Evolutionary conservation across 768 basidiomycete genomes (phyloP).

Genomic region (Suillus americanus): DNA sequence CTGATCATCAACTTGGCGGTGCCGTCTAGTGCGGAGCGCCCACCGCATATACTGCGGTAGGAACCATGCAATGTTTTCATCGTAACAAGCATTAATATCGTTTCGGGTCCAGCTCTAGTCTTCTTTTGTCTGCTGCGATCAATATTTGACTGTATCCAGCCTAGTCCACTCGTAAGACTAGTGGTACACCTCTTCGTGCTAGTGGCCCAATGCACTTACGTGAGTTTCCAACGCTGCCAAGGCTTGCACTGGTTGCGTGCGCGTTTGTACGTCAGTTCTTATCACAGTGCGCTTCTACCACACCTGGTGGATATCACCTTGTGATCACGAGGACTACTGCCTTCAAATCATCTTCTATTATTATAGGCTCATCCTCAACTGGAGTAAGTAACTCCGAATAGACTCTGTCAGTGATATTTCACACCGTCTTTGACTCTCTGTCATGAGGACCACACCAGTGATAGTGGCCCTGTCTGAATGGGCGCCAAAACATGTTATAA

Average conservation of each 20-base stretch:
- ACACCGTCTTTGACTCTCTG: neutral
- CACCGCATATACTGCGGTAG: neutral
- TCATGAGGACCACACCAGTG: neutral
- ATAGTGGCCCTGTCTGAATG: no score
- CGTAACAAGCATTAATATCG: no score
- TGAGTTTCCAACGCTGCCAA: neutral
- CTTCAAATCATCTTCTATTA: neutral
- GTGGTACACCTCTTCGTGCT: no score
- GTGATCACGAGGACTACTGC: neutral
- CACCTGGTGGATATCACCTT: neutral
- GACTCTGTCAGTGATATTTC: neutral
- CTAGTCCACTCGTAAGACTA: neutral
- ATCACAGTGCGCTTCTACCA: neutral
- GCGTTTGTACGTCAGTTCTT: neutral
- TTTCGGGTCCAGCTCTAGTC: no score
- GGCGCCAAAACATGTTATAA: neutral
- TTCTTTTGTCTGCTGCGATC: neutral
- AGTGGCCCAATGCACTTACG: no score
- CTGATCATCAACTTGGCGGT: slow-evolving; percentile 1
- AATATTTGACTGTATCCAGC: neutral
- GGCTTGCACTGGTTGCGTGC: neutral
- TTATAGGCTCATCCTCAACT: no score
- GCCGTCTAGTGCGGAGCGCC: neutral
- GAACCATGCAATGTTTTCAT: neutral
- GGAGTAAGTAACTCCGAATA: neutral